Conservation (phyloP, 1,284 basidiomycete genomes). For the Thecaphora frezii region DNA sequence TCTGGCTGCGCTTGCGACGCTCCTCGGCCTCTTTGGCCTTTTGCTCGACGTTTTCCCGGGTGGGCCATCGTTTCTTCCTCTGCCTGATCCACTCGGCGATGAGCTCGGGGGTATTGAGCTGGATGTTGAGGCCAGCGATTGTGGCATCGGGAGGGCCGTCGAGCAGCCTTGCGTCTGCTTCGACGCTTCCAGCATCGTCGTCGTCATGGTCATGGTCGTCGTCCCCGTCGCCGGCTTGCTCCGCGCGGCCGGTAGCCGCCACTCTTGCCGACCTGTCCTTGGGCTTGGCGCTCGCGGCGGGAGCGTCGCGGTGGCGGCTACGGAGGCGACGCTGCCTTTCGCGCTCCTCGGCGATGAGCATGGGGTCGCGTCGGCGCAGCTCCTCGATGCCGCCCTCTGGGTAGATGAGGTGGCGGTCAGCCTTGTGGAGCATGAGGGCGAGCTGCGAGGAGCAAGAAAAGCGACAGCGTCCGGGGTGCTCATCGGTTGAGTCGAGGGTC, state of each 20-base stretch:
- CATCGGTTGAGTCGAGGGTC: too few relatives aligned
- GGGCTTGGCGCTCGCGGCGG: neutral
- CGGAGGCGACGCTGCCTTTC: conserved; percentile 26
- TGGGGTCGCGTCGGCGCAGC: conserved; percentile 47
- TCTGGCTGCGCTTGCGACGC: conserved; percentile 18
- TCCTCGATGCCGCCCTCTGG: conserved; percentile 51
- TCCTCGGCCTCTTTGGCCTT: conserved; percentile 38
- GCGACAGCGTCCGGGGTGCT: conserved; percentile 11
- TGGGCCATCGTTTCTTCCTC: conserved; percentile 55
- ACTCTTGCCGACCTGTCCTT: neutral
- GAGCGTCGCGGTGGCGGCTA: conserved; percentile 10
- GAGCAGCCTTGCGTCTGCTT: conserved; percentile 10
- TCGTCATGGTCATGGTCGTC: conserved; percentile 1
- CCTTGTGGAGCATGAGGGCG: conserved; percentile 49
- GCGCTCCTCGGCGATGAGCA: conserved; percentile 46
- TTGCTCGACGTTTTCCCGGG: conserved; percentile 34
- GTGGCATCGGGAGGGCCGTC: conserved; percentile 48
- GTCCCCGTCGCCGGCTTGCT: conserved; percentile 1
- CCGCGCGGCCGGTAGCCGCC: neutral
- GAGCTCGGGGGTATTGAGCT: conserved; percentile 51
- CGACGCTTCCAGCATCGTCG: neutral
- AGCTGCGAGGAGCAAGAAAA: conserved; percentile 27
- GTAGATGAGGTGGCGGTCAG: conserved; percentile 53
- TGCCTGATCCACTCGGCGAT: conserved; percentile 56
- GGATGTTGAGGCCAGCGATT: conserved; percentile 55